A percentile compares a stretch with the other conserved stretches of the same genome.
Evolutionary conservation across 257 asterid species (phyloP).

Genomic region (Primulina eburnea): DNA sequence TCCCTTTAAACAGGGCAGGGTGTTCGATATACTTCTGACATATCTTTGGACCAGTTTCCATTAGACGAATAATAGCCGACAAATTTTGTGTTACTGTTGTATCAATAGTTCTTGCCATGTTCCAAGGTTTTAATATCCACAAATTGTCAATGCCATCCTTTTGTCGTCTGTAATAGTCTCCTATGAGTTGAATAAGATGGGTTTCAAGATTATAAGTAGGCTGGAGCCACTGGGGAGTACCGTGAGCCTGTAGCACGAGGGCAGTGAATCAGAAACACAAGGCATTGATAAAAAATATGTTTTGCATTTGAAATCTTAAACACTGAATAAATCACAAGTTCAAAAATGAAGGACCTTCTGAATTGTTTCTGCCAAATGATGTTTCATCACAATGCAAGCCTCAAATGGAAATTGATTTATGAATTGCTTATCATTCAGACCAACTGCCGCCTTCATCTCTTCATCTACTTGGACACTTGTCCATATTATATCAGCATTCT

Average conservation of each 20-base stretch:
- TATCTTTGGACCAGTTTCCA: conserved; percentile 98
- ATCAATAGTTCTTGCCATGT: conserved; percentile 98
- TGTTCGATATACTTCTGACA: conserved; percentile 96
- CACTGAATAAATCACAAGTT: conserved; percentile 12
- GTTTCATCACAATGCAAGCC: conserved; percentile 97
- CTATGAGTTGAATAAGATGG: conserved; percentile 73
- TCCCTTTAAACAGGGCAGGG: conserved; percentile 86
- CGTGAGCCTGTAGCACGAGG: conserved; percentile 60
- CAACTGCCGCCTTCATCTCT: conserved; percentile 72
- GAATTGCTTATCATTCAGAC: conserved; percentile 73
- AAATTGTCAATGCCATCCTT: conserved; percentile 63
- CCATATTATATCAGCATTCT: conserved; percentile 93
- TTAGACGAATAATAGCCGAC: conserved; percentile 83
- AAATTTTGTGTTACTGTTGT: conserved; percentile 75
- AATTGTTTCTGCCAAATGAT: conserved; percentile 87
- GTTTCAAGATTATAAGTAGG: conserved; percentile 96
- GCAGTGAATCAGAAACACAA: conserved; percentile 26
- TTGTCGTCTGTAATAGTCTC: conserved; percentile 65
- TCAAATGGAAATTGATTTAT: conserved; percentile 91
- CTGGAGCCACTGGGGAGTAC: conserved; percentile 89
- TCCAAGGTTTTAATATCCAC: conserved; percentile 99
- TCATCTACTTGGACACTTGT: conserved; percentile 81
- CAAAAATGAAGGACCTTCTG: conserved; percentile 54
- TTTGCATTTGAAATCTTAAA: conserved; percentile 16
- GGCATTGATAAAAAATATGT: conserved; percentile 1